Evolutionary conservation across 768 basidiomycete species (phyloP).

Genomic region (Agaricus sinodeliciosus): DNA sequence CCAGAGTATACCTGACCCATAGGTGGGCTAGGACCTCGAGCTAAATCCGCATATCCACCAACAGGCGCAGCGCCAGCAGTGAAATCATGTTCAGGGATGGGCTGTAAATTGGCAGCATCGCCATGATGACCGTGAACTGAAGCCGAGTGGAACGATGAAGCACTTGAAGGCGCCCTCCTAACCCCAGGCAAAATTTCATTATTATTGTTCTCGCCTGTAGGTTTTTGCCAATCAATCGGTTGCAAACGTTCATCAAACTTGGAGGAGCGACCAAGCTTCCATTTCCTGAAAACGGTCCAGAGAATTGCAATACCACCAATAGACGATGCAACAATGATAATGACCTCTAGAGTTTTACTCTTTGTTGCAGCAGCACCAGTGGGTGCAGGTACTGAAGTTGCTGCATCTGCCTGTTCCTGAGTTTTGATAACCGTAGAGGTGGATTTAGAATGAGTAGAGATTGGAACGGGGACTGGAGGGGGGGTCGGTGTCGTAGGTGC

Average conservation of each 20-base stretch:
- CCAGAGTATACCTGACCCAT: conserved; percentile 30
- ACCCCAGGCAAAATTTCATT: conserved; percentile 42
- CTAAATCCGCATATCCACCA: conserved; percentile 78
- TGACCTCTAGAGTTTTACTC: conserved; percentile 45
- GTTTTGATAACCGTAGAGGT: conserved; percentile 23
- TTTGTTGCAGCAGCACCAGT: conserved; percentile 24
- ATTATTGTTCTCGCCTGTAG: conserved; percentile 34
- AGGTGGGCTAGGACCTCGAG: conserved; percentile 67
- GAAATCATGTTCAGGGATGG: conserved; percentile 69
- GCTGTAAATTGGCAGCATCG: conserved; percentile 7
- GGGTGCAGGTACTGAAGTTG: conserved; percentile 22
- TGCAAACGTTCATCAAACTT: conserved; percentile 80
- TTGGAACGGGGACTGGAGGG: conserved; percentile 15
- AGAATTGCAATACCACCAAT: conserved; percentile 64
- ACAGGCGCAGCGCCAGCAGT: conserved; percentile 60
- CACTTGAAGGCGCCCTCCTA: conserved; percentile 48
- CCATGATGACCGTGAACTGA: conserved; percentile 26
- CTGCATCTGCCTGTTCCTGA: conserved; percentile 17
- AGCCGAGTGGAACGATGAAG: conserved; percentile 68
- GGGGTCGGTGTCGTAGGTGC: conserved; percentile 6
- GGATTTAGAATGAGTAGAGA: conserved; percentile 15
- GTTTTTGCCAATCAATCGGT: conserved; percentile 79
- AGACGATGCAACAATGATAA: conserved; percentile 65
- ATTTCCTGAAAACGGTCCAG: conserved; percentile 91
- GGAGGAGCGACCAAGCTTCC: conserved; percentile 79